Evolutionary conservation across 2,329 filamentous ascomycete genomes (phyloP).

Genomic region (Zalaria sp.): DNA sequence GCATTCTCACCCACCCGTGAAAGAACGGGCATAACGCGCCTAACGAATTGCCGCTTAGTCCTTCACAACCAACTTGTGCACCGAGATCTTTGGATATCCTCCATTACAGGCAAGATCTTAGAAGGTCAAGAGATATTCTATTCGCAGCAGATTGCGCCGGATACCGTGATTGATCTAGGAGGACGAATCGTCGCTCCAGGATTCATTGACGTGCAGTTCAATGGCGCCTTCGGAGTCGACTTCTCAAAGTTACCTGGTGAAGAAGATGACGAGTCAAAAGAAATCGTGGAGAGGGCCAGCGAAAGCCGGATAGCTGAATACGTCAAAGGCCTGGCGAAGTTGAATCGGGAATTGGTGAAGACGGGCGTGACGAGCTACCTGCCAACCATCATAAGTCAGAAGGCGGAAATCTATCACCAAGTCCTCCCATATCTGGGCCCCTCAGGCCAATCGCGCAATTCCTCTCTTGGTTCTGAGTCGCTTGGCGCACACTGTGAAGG

Average conservation of each 20-base stretch:
- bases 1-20: slow-evolving; percentile 23
- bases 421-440: slow-evolving; percentile 67
- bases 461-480: slow-evolving; percentile 65
- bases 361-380: slow-evolving; percentile 83
- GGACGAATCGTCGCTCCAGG: slow-evolving; percentile 76
- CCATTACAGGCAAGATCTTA: slow-evolving; percentile 66
- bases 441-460: slow-evolving; percentile 44
- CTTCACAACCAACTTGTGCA: slow-evolving; percentile 52
- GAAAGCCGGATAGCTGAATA: slow-evolving; percentile 41
- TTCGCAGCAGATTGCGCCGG: slow-evolving; percentile 53
- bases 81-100: slow-evolving; percentile 82
- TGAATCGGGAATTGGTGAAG: slow-evolving; percentile 57
- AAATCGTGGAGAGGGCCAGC: too few species aligned
- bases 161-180: slow-evolving; percentile 62
- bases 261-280: slow-evolving; percentile 30
- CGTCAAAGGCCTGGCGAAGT: slow-evolving; percentile 52
- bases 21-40: slow-evolving; percentile 42
- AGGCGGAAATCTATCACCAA: slow-evolving; percentile 63
- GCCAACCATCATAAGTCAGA: slow-evolving; percentile 73
- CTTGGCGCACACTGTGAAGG: slow-evolving; percentile 86
- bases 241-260: slow-evolving; percentile 58
- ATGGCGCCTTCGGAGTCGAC: slow-evolving; percentile 86
- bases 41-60: slow-evolving; percentile 61
- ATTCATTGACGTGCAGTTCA: slow-evolving; percentile 83
- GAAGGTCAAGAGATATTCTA: slow-evolving; percentile 54